Conservation (phyloP, 345 rosid genomes). For the Microcos paniculata region DNA sequence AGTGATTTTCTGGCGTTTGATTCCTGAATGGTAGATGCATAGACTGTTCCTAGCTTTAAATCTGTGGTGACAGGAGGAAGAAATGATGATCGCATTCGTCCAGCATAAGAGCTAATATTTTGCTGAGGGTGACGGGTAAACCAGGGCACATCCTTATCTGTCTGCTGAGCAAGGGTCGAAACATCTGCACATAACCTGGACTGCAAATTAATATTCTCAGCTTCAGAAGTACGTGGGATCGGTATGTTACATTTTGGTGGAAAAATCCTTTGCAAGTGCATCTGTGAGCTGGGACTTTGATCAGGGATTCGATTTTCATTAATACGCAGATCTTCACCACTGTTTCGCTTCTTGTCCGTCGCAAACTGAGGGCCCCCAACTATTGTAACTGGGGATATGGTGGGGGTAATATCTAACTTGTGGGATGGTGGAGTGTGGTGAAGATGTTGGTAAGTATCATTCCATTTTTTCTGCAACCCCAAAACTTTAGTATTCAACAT, state of each 20-base stretch:
- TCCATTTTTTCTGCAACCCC: constrained; percentile 58
- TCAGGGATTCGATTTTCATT: constrained; percentile 15
- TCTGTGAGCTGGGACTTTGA: constrained; percentile 11
- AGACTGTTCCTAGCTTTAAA: constrained; percentile 53
- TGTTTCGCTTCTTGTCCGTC: constrained; percentile 18
- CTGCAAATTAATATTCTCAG: constrained; percentile 22
- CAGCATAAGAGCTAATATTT: constrained; percentile 23
- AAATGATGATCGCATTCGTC: constrained; percentile 23
- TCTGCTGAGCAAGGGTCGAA: constrained; percentile 23
- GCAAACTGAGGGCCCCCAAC: constrained; percentile 11
- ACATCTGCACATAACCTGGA: constrained; percentile 22
- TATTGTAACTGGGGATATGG: constrained; percentile 30
- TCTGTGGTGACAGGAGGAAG: constrained; percentile 51
- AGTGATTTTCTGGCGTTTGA: constrained; percentile 26
- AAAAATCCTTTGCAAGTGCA: constrained; percentile 13
- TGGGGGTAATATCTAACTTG: constrained; percentile 29
- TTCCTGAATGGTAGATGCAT: constrained; percentile 38
- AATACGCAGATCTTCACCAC: constrained; percentile 15
- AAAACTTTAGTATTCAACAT: constrained; percentile 32
- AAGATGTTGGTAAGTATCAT: constrained; percentile 49
- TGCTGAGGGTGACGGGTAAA: constrained; percentile 17
- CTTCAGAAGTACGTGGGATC: constrained; percentile 20
- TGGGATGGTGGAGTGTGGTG: constrained; percentile 45
- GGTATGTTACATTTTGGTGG: constrained; percentile 3
- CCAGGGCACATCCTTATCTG: constrained; percentile 14